phyloP scores from a whole-genome alignment of 2,329 filamentous ascomycete species.

The Ascocoryne sarcoides region DNA sequence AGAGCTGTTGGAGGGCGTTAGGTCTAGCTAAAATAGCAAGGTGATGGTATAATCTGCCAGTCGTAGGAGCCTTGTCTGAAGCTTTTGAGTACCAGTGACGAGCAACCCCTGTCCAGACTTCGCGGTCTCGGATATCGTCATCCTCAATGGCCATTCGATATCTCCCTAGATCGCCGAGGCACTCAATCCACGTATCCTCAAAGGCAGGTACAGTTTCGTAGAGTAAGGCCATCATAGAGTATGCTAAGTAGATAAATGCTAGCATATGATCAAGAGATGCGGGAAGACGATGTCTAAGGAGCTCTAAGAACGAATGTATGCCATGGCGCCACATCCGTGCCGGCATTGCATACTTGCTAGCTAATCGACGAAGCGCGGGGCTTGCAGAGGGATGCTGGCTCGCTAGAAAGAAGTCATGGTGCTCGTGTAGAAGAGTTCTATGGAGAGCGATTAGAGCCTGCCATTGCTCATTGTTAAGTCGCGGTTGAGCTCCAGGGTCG shows the following conservation, averaged over 20 bases:
- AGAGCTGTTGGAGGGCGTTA: slow-evolving; percentile 61
- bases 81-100: slow-evolving; percentile 62
- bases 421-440: slow-evolving; percentile 69
- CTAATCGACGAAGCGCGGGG: slow-evolving; percentile 55
- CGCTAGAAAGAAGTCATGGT: slow-evolving; percentile 80
- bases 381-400: slow-evolving; percentile 77
- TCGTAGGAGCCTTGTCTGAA: slow-evolving; percentile 64
- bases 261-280: slow-evolving; percentile 81
- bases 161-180: slow-evolving; percentile 73
- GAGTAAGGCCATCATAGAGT: slow-evolving; percentile 80
- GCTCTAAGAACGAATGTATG: slow-evolving; percentile 76
- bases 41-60: slow-evolving; percentile 80
- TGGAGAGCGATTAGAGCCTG: slow-evolving; percentile 77
- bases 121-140: slow-evolving; percentile 59
- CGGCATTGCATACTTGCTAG: slow-evolving; percentile 82
- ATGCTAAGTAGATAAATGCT: slow-evolving; percentile 79
- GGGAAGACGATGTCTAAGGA: slow-evolving; percentile 66
- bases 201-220: slow-evolving; percentile 80
- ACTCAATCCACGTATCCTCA: slow-evolving; percentile 80
- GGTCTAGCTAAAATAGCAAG: slow-evolving; percentile 70
- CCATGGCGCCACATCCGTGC: slow-evolving; percentile 90
- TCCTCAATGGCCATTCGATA: slow-evolving; percentile 91
- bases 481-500: slow-evolving; percentile 31
- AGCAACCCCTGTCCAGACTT: slow-evolving; percentile 74
- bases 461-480: slow-evolving; percentile 63